Percentiles rank a stretch among this genome's conserved stretches.
phyloP scores from a whole-genome alignment of 2,329 filamentous ascomycete genomes.

The Fusarium sp. region DNA sequence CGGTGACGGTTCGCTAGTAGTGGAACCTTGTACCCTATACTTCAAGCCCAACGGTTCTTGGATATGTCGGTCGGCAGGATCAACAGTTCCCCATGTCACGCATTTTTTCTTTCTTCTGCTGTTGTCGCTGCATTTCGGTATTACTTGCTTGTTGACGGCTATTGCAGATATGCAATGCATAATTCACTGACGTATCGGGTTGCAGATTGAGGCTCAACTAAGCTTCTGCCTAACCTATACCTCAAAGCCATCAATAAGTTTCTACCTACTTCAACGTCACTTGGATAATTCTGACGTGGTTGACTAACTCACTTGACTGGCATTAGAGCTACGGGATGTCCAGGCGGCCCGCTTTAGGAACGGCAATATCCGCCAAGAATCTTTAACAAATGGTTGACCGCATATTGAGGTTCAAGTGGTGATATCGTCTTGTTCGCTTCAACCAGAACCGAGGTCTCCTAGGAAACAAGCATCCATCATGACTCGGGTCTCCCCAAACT shows the following conservation, averaged over 20 bases:
- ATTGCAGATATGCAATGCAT: conserved; percentile 17
- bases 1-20: conserved; percentile 8
- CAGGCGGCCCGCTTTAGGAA: conserved; percentile 26
- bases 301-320: conserved; percentile 6
- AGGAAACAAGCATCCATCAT: background rate
- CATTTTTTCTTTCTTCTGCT: conserved; percentile 15
- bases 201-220: background rate
- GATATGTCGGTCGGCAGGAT: conserved; percentile 34
- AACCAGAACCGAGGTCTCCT: background rate
- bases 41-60: conserved; percentile 23
- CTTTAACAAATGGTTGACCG: background rate
- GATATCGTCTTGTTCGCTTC: background rate
- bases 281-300: background rate
- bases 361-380: conserved; percentile 25
- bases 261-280: conserved; percentile 25
- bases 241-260: background rate
- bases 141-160: conserved; percentile 17
- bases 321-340: conserved; percentile 22
- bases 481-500: background rate
- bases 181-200: background rate
- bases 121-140: conserved; percentile 5
- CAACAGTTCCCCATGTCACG: conserved; percentile 38
- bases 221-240: conserved; percentile 9
- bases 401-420: background rate
- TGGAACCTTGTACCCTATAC: conserved; percentile 22